Conservation (phyloP, 768 basidiomycete genomes). For the Heimioporus sp. region DNA sequence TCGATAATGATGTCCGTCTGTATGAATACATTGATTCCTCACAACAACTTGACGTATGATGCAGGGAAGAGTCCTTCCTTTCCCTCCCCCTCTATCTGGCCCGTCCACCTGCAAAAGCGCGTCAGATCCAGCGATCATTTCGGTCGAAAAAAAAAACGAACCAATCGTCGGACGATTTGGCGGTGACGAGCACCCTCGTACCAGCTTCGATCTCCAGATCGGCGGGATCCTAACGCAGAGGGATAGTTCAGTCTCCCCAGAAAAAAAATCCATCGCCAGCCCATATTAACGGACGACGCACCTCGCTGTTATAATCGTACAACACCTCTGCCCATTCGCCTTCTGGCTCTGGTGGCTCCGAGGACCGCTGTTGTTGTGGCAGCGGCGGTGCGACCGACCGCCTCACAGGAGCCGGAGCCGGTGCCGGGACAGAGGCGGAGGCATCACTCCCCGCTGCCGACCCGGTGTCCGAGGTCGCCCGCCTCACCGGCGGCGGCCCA, state of each 20-base stretch:
- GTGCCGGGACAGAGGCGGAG: too few species aligned
- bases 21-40: constrained; percentile 1
- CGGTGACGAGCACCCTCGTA: constrained; percentile 59
- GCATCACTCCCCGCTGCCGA: too few species aligned
- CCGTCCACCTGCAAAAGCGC: constrained; percentile 56
- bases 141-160: constrained; percentile 29
- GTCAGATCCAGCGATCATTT: background rate
- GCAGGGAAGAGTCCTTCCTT: constrained; percentile 64
- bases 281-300: too few species aligned
- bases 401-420: background rate
- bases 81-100: constrained; percentile 57
- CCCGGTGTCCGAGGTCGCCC: constrained; percentile 28
- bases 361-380: too few species aligned
- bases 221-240: constrained; percentile 52
- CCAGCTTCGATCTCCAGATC: constrained; percentile 62
- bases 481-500: constrained; percentile 53
- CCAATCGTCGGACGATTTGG: constrained; percentile 76
- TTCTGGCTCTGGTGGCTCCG: constrained; percentile 30
- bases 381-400: too few species aligned
- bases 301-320: constrained; percentile 71
- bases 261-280: too few species aligned
- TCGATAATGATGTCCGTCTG: constrained; percentile 10
- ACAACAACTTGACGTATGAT: constrained; percentile 64
- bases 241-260: background rate
- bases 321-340: constrained; percentile 79